A percentile compares a stretch with the other conserved stretches of the same genome.
These are phyloP conservation scores for Cystofilobasidium bisporidii DNA, from an alignment of 768 basidiomycete genomes.

Conservation along the genomic window DNA sequence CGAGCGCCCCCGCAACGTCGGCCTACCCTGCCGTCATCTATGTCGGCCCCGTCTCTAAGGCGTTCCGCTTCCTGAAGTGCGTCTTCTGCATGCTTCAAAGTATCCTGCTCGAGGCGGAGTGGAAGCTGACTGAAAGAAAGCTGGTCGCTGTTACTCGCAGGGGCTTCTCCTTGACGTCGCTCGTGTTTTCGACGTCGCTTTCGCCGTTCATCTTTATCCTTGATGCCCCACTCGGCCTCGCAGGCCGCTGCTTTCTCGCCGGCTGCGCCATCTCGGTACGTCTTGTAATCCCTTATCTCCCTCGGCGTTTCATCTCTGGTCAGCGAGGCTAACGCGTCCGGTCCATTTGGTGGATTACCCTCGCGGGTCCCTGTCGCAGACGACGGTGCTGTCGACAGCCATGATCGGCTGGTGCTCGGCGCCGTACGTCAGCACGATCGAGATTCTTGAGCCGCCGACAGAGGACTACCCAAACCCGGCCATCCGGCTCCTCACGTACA, in stretches of 20 bases:
- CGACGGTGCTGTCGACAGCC: conserved; percentile 62
- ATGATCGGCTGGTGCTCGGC: conserved; percentile 61
- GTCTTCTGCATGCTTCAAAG: neutral
- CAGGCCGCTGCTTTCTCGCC: conserved; percentile 60
- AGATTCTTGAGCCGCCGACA: conserved; percentile 23
- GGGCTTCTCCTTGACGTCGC: conserved; percentile 69
- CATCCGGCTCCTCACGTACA: conserved; percentile 25
- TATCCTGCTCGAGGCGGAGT: neutral
- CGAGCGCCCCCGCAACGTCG: neutral
- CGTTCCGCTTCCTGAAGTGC: conserved; percentile 23
- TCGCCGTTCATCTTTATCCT: conserved; percentile 73
- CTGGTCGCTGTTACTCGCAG: neutral
- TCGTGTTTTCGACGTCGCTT: conserved; percentile 57
- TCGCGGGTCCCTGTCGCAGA: conserved; percentile 34
- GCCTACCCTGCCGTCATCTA: conserved; percentile 21
- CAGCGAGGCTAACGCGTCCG: neutral
- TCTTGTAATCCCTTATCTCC: neutral
- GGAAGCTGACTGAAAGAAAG: no score
- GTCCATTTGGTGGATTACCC: no score
- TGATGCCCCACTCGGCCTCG: conserved; percentile 62
- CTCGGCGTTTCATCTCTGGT: neutral
- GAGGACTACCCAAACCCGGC: conserved; percentile 18
- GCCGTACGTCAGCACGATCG: conserved; percentile 61
- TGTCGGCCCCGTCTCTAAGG: conserved; percentile 18
- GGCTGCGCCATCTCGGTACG: conserved; percentile 51